Evolutionary conservation across 2,329 filamentous ascomycete species (phyloP), one percentile per base, ranked within the genome.

Genomic region (Gnomoniopsis sp.): DNA sequence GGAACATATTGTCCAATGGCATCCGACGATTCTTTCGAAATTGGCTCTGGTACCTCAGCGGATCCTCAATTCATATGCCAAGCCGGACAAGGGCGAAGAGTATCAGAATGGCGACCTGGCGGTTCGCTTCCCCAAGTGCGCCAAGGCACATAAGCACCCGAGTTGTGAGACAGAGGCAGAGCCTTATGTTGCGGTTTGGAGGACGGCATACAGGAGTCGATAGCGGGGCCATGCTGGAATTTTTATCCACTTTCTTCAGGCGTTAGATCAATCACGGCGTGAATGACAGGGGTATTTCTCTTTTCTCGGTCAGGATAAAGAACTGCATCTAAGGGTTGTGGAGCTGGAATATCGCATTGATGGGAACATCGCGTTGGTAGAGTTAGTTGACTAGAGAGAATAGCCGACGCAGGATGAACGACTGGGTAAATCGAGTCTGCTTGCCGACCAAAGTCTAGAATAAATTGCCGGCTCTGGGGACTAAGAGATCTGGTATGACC

Each of bases 1-100:
- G 89, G 90, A 93, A 74, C 90, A 95, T 70, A 89, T 93, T 65
- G 86, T 91, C 36, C 93, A 96, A 79, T 99, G 95, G 96, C 95
- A 99, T 71, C 92, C 93, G 30, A 99, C 95, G 0, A 88, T 99
- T 48, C 83, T 99, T 12, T 91, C 93, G 41, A 95, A 92, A 70
- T 77, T 98, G 62, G 93, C 90, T 1, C 80, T 99, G 22, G 81
- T 99, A n/a, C 92, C 93, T 2, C 95, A 99, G 74, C 84, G 88
- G 53, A 79, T 82, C 36, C 77, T 99, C 71, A 96, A 96, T 69
- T 84, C 90, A 0, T 98, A 97, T 73, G 87, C 81, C 62, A 74
- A 75, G 53, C 70, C 71, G 46, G 74, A 75, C 22, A 72, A 79
- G 59, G 87, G 88, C 54, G 84, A 83, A 17, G 78, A 83, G 50